Conservation (phyloP, 2,329 filamentous ascomycete species). For the Cercospora zeae-maydis region DNA sequence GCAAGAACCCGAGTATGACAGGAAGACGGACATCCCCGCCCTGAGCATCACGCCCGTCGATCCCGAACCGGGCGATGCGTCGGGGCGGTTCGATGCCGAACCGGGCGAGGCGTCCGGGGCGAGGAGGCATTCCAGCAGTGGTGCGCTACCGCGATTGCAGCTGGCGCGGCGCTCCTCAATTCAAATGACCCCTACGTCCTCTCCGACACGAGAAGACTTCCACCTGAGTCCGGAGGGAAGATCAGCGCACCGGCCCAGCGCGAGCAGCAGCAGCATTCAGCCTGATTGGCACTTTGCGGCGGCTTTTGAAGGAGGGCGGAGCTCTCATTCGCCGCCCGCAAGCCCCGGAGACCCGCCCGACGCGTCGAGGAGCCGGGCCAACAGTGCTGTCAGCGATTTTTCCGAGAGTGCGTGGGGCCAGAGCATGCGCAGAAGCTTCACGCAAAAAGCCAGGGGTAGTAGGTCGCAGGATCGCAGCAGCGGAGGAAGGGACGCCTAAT, state of each 20-base stretch:
- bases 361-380: constrained; percentile 54
- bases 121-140: background rate
- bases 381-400: constrained; percentile 70
- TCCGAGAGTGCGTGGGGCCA: constrained; percentile 91
- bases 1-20: constrained; percentile 39
- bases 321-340: constrained; percentile 31
- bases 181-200: constrained; percentile 27
- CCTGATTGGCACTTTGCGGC: constrained; percentile 48
- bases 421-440: constrained; percentile 85
- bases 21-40: constrained; percentile 31
- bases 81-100: constrained; percentile 28
- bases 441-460: constrained; percentile 38
- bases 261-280: constrained; percentile 31
- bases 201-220: constrained; percentile 22
- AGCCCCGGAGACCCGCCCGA: constrained; percentile 29
- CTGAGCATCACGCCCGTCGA: constrained; percentile 35
- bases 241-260: constrained; percentile 24
- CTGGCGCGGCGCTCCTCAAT: constrained; percentile 31
- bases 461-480: background rate
- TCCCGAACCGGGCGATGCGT: constrained; percentile 34
- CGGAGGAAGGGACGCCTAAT: background rate
- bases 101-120: constrained; percentile 4
- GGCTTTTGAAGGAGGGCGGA: constrained; percentile 34
- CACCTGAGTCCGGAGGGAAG: constrained; percentile 21
- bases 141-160: background rate